Evolutionary conservation across 345 rosid genomes (phyloP), one percentile per base, ranked within the genome.

Genomic region (Citrus australasica): DNA sequence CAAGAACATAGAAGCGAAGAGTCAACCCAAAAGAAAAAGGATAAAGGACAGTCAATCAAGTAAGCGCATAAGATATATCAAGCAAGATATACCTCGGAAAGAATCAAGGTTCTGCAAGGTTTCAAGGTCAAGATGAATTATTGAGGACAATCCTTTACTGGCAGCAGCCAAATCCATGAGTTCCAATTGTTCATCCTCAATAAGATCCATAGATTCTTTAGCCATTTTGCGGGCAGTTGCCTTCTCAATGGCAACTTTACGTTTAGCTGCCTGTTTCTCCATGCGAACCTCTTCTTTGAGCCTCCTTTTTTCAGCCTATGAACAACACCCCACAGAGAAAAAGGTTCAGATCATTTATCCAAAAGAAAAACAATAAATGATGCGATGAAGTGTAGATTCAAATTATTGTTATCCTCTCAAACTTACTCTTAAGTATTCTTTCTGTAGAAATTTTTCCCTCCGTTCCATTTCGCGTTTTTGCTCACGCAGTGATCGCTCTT

Each of bases 121-220:
- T 71, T 91, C 88, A 40, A 92, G 95, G 79, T 91, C 96, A 53
- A 97, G 97, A 77, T 94, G 86, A 86, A 93, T 85, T 69, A 93
- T 85, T 62, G 98, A 91, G 63, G 85, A 62, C 61, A 93, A 79
- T 75, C 97, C 97, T 87, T 91, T 94, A 88, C 88, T 92, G 51
- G 86, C 83, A 88, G 98, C 95, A 71, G 96, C 98, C 89, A 94
- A 85, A 71, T 97, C 99, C 99, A 97, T 94, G 84, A 97, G 91
- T 84, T 97, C 99, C 82, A 94, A 88, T 83, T 94, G 99, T 77
- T 97, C 98, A 90, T 97, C 99, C 85, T 97, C 99, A 68, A 97
- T 85, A 82, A 97, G 98, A 88, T 94, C 99, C 97, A 93, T 90
- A 67, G 99, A 90, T 79, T 97, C 99, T 81, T 92, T 97, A 70